Evolutionary conservation across 2,329 filamentous ascomycete species (phyloP), one percentile per base, ranked within the genome.

Genomic region (Colletotrichum sojae): DNA sequence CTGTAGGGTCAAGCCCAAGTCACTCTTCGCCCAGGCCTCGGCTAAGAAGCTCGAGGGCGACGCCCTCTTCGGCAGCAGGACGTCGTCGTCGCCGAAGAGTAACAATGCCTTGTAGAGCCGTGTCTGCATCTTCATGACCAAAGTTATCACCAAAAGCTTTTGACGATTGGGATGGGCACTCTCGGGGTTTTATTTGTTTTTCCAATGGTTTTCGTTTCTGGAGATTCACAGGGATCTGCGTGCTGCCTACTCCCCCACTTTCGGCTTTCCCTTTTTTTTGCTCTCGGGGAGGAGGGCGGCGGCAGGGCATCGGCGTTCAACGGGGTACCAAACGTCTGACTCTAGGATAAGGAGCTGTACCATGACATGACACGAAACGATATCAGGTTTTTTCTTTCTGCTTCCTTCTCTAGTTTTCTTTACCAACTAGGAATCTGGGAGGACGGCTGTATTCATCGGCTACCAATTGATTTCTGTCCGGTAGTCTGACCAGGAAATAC

Each of bases 11-110:
- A 91, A 91, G 83, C 89, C 89, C 68, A 90, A 89, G 80, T 91
- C 89, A 3, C 86, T 92, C 74, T 92, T 92, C 77, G 89, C 89
- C 68, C 88, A 90, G 78, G 85, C 89, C 54, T 90, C 89, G 57
- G 83, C 83, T 82, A 91, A 90, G 86, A 90, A 88, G 77, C 82
- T 90, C 77, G 81, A 81, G 63, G 45, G 67, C 43, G 83, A 66
- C 22, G 45, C 58, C 55, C 58, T 72, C 22, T 79, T 81, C 63
- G 76, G 73, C 57, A 70, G 69, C 60, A 76, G 74, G 71, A 63
- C 74, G 36, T 39, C 60, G 36, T 39, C 60, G 2, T 71, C 70
- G 36, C 67, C 55, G 48, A 62, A 49, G 67, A 73, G 71, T 57
- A 39, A 52, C 22, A 59, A 63, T 40, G 31, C 58, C 48, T 71